Base-by-base conservation (phyloP, 768 basidiomycete genomes). In the Lactarius psammicola region DNA sequence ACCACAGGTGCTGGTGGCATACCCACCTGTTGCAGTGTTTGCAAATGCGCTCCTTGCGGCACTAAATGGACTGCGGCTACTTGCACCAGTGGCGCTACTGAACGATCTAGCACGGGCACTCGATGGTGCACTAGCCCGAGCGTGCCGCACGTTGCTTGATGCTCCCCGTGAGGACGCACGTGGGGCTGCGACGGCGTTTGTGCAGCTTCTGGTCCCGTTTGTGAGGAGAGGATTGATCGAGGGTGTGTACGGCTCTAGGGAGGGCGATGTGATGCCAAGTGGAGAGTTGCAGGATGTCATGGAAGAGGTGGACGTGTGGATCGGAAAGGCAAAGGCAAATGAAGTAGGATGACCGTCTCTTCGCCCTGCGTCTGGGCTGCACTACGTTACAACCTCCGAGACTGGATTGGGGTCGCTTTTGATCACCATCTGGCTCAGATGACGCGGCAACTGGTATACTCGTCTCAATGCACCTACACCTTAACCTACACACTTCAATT, bases 21-120 rank as follows among this genome's bases (percentile, higher is more conserved):
- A 89, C 71, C 87, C 91, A 2, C 88, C 90, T 0, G 78, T 96
- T 2, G 94, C 92, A 28, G 42, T 67, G 1, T 82, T 85, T 65
- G 82, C 87, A 49, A 97, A 98, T 72, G 82, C 85, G 3, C 76
- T 94, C 28, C 79, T 95, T 4, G 80, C 84, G 6, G 81, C 88
- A 1, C 77, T 98, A 53, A 98, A 98, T 74, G 82, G 86, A 2
- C 78, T 98, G 26, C 88, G 95, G 3, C 80, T 94, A 13, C 84
- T 96, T 15, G 90, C 90, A 3, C 93, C 94, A 2, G 77, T 84
- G 15, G 79, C 79, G 13, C 80, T 89, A n/a, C 72, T 86, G 55
- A 70, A 72, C 0, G 79, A 81, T n/a, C 76, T 92, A 11, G 71
- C 79, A 1, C 70, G 70, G 0, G 76, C 79, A n/a, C 76, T 92